Evolutionary conservation across 306 rosid genomes (phyloP).

Genomic region (Corylus heterophylla): DNA sequence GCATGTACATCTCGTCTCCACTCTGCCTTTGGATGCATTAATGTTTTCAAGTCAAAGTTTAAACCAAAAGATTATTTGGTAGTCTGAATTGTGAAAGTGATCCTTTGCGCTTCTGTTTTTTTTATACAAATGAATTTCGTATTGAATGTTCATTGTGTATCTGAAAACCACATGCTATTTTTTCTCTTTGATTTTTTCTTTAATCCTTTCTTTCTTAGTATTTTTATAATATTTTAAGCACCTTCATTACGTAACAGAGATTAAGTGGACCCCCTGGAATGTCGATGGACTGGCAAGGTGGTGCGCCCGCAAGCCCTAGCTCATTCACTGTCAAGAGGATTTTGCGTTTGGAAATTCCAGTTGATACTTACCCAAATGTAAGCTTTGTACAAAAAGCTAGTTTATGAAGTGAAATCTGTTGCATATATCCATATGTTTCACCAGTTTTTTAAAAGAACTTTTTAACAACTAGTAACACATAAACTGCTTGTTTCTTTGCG

Average conservation of each 20-base stretch:
- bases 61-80: background rate
- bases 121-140: background rate
- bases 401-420: constrained; percentile 28
- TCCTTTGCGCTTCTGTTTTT: constrained; percentile 14
- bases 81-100: constrained; percentile 16
- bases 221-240: constrained; percentile 5
- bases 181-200: background rate
- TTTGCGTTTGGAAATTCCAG: constrained; percentile 93
- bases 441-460: background rate
- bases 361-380: constrained; percentile 88
- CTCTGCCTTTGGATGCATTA: background rate
- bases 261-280: constrained; percentile 75
- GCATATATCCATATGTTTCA: constrained; percentile 10
- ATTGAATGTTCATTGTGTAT: constrained; percentile 3
- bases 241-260: constrained; percentile 54
- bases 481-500: constrained; percentile 32
- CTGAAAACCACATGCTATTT: background rate
- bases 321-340: constrained; percentile 89
- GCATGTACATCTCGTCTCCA: background rate
- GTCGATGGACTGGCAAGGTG: constrained; percentile 99
- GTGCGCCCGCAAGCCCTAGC: constrained; percentile 97
- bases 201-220: background rate
- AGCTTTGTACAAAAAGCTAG: constrained; percentile 27
- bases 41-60: background rate
- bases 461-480: constrained; percentile 25